phyloP scores from a whole-genome alignment of 116 monocot species.

The Posidonia oceanica region DNA sequence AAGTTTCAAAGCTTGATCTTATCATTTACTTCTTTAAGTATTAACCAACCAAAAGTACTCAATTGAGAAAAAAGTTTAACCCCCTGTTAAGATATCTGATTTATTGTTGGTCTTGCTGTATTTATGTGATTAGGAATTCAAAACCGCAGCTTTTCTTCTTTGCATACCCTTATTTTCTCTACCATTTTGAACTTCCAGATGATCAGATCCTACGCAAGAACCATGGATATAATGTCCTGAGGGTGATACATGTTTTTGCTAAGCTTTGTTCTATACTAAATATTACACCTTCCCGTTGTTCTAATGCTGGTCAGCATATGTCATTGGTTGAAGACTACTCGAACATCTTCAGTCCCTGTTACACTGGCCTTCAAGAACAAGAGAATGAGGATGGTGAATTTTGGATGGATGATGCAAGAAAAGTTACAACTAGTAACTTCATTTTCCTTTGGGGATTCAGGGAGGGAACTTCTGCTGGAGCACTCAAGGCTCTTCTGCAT shows the following conservation, averaged over 20 bases:
- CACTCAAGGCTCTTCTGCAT: slow-evolving; percentile 30
- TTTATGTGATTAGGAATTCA: no score
- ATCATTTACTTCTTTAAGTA: no score
- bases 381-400: slow-evolving; percentile 11
- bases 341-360: slow-evolving; percentile 42
- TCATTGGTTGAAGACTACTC: slow-evolving; percentile 26
- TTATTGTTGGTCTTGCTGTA: no score
- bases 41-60: no score
- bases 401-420: slow-evolving; percentile 14
- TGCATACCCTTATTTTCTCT: no score
- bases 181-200: slow-evolving; percentile 12
- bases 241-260: slow-evolving; percentile 47
- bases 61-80: no score
- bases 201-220: slow-evolving; percentile 17
- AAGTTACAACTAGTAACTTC: slow-evolving; percentile 34
- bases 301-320: neutral
- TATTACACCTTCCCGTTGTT: slow-evolving; percentile 14
- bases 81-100: no score
- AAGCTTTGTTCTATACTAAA: slow-evolving; percentile 49
- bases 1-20: no score
- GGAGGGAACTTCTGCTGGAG: slow-evolving; percentile 13
- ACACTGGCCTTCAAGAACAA: slow-evolving; percentile 19
- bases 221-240: slow-evolving; percentile 58
- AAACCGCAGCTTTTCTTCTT: no score
- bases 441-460: slow-evolving; percentile 82